Evolutionary conservation across 1,139 yeast genomes (phyloP), one percentile per base, ranked within the genome.

Genomic region (Scheffersomyces insectosa): DNA sequence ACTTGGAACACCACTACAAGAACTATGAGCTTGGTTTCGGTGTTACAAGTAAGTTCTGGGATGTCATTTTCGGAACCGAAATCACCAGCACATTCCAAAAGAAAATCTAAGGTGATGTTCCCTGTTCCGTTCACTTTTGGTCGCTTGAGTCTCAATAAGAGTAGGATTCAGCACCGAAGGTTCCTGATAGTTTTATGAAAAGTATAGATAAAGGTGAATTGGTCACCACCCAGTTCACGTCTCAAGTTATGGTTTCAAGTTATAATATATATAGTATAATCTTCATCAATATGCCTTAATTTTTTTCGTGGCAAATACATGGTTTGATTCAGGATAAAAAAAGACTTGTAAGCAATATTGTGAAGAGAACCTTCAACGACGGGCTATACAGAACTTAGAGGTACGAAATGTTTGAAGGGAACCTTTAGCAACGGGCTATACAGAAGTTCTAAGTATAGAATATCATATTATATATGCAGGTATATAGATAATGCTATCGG

Each of bases 21-120:
- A 91, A 95, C 66, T 95, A 88, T 66, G 96, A 93, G 66, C 70
- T 90, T 59, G 99, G 98, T 1, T 93, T 89, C 56, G 99, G 99
- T 55, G 98, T 93, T 47, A 88, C 98, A 35, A 80, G 90, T 48
- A 82, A 80, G 68, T 89, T 89, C 66, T 93, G 99, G 99, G 99
- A 93, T 66, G 79, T 72, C 37, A 88, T 93, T 12, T 93, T 95
- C 65, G 87, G 85, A 42, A 93, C 97, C 36, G 78, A 73, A 53
- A 72, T 74, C 50, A 62, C 67, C 33, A 43, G 52, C 28, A 70
- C 77, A 23, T 68, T 50, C 49, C 58, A 69, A 45, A 71, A 70
- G 56, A 63, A 66, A 48, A 57, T 50, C 28, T 68, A 52, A 44
- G 8, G 7, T 33, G 28, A 20, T 7, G 3, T 7, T 20, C 25